Evolutionary conservation across 768 basidiomycete genomes (phyloP).

Genomic region (Agaricus subrufescens): DNA sequence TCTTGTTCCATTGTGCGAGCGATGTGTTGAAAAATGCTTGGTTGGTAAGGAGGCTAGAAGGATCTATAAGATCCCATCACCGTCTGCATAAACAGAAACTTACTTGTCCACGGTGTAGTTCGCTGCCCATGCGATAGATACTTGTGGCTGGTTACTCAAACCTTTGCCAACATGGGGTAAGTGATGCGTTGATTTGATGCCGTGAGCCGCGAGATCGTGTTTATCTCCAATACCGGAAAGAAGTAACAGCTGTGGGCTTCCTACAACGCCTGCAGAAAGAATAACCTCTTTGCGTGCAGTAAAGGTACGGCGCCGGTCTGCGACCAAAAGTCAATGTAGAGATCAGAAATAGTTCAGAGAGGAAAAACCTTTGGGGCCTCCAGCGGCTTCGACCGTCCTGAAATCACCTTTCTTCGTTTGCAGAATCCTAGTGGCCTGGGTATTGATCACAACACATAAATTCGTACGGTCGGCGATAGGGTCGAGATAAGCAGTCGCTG

Average conservation of each 20-base stretch:
- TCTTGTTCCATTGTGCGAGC: constrained; percentile 7
- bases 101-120: not conserved
- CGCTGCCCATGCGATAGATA: not conserved
- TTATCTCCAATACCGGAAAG: constrained; percentile 23
- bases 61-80: not conserved
- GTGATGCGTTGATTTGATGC: constrained; percentile 14
- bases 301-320: constrained; percentile 15
- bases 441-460: constrained; percentile 26
- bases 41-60: not conserved
- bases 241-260: constrained; percentile 20
- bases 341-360: not conserved
- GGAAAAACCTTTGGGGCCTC: not conserved
- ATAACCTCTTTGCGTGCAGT: constrained; percentile 46
- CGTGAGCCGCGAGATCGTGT: constrained; percentile 12
- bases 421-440: constrained; percentile 21
- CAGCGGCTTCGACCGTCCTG: not conserved
- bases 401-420: constrained; percentile 9
- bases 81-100: not conserved
- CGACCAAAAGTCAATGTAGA: too few relatives aligned
- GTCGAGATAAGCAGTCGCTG: constrained; percentile 31
- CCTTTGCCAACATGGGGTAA: constrained; percentile 20
- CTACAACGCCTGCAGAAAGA: constrained; percentile 24
- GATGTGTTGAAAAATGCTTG: not conserved
- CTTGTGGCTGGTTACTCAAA: constrained; percentile 13
- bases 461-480: constrained; percentile 25